Base-by-base conservation (phyloP, 2,329 filamentous ascomycete genomes). In the Aphanoascus verrucosus region DNA sequence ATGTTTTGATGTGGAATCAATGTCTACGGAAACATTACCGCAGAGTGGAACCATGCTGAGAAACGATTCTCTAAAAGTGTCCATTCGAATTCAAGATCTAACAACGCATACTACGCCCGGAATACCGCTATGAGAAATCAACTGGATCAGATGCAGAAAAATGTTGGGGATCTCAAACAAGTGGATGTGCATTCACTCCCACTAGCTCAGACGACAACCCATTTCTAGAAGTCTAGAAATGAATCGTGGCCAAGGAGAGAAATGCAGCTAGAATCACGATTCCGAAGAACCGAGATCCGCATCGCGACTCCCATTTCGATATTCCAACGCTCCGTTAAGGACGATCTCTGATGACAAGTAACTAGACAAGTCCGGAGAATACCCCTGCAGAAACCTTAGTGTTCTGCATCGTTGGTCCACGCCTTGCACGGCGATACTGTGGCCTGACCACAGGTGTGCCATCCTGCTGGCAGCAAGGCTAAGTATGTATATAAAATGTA, bases 271-370 rank as follows among this genome's bases (percentile, higher is more conserved):
- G 15, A 41, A 23, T 11, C 35, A 5, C 31, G 14, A 44, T 44
- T 32, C 11, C 38, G 15, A n/a, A 45, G 17, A 45, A 55, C 15
- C 31, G 11, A 28, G 19, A 19, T 49, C 8, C 8, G 20, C 28
- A 20, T 15, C 12, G 12, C 12, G 34, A 32, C 15, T 20, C 17
- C 34, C 15, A 31, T 23, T 37, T 50, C n/a, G 19, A 52, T 55
- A 17, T 52, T 15, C 48, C 48, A 52, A 52, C 53, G 48, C 48
- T 55, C 53, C 47, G 48, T 55, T 55, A 52, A 52, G 53, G 47
- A 52, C 42, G 9, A 37, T 55, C 44, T 49, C 20, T 51, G 34
- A 20, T 14, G 47, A 42, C 20, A 34, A 28, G 38, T 35, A 51
- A 28, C 38, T 17, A 35, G 28, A 32, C 9, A 15, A 12, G 17